Evolutionary conservation across 495 filamentous ascomycete species (phyloP), one percentile per base, ranked within the genome.

Genomic region (Tuber calosporum): DNA sequence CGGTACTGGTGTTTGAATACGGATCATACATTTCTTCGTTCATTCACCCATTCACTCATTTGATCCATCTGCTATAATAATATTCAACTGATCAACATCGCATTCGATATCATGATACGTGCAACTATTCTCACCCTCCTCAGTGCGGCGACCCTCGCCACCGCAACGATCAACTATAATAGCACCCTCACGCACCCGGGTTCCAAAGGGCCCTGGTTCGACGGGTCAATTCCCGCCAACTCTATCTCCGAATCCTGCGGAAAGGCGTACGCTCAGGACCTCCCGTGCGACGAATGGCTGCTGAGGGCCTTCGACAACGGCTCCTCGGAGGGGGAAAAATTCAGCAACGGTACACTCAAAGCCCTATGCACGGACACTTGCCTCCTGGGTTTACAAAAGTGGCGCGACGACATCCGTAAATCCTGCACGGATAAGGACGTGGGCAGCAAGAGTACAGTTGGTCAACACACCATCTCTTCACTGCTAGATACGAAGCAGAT

Each of bases 281-380:
- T 74, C 9, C 38, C 68, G 37, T 74, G 73, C 73, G 26, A 40
- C 38, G 69, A 72, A 38, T 74, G 40, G 73, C 73, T 74, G 26
- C 38, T 74, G 13, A 20, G 1, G 8, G 53, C 53, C 7, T 39
- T 70, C 37, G 45, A 70, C 36, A 3, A 70, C 15, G n/a, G 13
- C 9, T 34, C 37, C 26, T 22, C 30, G 6, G 73, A 71, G 30
- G 34, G 30, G 0, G 69, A 67, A 8, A 74, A 71, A 34, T 71
- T 74, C 20, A 34, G 4, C 6, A 41, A 62, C 13, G 26, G 1
- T 22, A 74, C 72, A 9, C 72, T 74, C 13, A 15, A 42, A 7
- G 43, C 36, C 6, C 69, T 74, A 0, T 74, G 73, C 53, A 74
- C 73, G 2, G 38, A 38, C 26, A 22, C 69, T n/a, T 74, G 73